A percentile compares a stretch with the other conserved stretches of the same genome.
These are phyloP conservation scores for Trichoderma virens DNA, from an alignment of 495 filamentous ascomycete species.

Conservation along the genomic window DNA sequence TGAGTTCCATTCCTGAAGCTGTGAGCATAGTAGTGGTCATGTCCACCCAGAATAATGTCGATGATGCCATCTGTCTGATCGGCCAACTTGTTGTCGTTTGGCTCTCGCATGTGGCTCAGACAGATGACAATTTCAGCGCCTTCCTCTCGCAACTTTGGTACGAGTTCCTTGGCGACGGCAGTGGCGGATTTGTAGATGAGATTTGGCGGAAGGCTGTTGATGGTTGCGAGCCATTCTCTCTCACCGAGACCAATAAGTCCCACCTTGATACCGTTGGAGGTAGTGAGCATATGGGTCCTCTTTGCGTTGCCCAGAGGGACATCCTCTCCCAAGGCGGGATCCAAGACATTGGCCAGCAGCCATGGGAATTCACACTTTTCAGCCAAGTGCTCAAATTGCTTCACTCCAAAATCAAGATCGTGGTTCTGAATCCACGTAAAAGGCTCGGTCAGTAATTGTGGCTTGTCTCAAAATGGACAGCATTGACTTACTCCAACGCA, in stretches of 20 bases:
- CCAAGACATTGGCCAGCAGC: slow-evolving; percentile 78
- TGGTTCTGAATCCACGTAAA: slow-evolving; percentile 51
- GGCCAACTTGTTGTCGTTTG: slow-evolving; percentile 77
- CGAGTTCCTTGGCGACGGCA: slow-evolving; percentile 59
- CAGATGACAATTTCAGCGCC: slow-evolving; percentile 77
- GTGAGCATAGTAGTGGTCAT: slow-evolving; percentile 84
- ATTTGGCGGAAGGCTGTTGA: slow-evolving; percentile 69
- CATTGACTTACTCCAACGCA: slow-evolving; percentile 73
- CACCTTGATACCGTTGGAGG: slow-evolving; percentile 77
- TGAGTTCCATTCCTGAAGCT: slow-evolving; percentile 67
- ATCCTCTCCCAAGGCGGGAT: slow-evolving; percentile 63
- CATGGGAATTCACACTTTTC: slow-evolving; percentile 77
- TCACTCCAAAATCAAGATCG: slow-evolving; percentile 88
- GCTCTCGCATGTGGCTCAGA: slow-evolving; percentile 78
- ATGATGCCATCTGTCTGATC: slow-evolving; percentile 58
- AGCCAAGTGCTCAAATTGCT: slow-evolving; percentile 64
- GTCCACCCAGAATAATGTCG: slow-evolving; percentile 80
- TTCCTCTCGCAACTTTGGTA: slow-evolving; percentile 59
- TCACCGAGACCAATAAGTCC: slow-evolving; percentile 81
- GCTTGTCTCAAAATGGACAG: slow-evolving; percentile 10
- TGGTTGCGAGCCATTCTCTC: slow-evolving; percentile 67
- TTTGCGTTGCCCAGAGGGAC: slow-evolving; percentile 62
- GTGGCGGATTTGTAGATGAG: slow-evolving; percentile 62
- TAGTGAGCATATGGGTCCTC: slow-evolving; percentile 62
- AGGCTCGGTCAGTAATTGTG: background rate